These are phyloP conservation scores for Penicillium rolfsii DNA, from an alignment of 2,329 filamentous ascomycete genomes.

Conservation along the genomic window DNA sequence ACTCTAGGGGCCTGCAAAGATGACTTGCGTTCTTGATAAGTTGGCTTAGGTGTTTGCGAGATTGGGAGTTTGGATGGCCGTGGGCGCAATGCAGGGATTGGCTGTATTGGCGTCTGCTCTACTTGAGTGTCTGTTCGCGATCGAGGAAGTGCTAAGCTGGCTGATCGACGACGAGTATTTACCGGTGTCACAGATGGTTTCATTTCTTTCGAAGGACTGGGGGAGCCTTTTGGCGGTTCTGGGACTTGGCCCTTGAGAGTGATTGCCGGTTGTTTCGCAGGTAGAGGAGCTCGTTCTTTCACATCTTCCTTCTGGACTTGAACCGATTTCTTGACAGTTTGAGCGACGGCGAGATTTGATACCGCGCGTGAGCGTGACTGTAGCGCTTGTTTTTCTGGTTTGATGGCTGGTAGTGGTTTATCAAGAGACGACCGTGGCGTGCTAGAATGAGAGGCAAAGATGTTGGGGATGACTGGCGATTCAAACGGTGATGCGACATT, in stretches of 20 bases:
- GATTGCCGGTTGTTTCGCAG: not conserved
- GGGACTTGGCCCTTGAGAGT: not conserved
- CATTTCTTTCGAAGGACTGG: not conserved
- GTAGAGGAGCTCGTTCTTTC: not conserved
- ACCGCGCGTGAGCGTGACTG: not conserved
- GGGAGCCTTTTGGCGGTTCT: not conserved
- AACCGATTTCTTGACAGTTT: not conserved
- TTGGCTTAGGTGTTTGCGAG: not conserved
- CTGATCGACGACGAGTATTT: not conserved
- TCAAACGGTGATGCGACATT: constrained; percentile 18
- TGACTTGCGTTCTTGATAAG: constrained; percentile 3
- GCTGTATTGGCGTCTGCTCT: not conserved
- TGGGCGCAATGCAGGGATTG: not conserved
- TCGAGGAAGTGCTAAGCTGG: not conserved
- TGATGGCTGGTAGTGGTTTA: constrained; percentile 29
- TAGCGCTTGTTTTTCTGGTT: constrained; percentile 11
- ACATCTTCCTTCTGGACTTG: not conserved
- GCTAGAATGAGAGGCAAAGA: constrained; percentile 15
- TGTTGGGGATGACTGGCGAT: constrained; percentile 16
- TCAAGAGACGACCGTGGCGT: constrained; percentile 25
- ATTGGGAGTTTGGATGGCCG: not conserved
- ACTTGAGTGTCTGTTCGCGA: not conserved
- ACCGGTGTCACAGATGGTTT: not conserved
- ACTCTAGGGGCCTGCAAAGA: constrained; percentile 1
- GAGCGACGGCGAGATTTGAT: constrained; percentile 2